These are phyloP conservation scores for Rubia tinctorum DNA, from an alignment of 305 asterid species.

Conservation along the genomic window DNA sequence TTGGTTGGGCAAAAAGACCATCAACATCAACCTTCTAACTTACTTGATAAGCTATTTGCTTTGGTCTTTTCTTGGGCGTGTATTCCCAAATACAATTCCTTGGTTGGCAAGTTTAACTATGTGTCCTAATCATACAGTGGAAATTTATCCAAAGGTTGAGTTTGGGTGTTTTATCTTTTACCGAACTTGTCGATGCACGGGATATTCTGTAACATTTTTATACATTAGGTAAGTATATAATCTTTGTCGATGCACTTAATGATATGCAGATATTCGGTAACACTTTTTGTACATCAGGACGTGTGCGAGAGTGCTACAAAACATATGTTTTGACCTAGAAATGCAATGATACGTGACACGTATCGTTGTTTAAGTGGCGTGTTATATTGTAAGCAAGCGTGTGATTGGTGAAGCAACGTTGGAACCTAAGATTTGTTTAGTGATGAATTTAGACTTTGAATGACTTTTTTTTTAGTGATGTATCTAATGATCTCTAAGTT, in stretches of 20 bases:
- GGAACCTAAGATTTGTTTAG: neutral
- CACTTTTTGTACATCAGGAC: too few species aligned
- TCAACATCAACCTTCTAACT: neutral
- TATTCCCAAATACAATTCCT: neutral
- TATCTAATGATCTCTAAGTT: neutral
- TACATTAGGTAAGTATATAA: neutral
- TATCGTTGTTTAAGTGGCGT: neutral
- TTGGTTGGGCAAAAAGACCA: neutral
- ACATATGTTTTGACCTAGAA: neutral
- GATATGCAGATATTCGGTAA: too few species aligned
- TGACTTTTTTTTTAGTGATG: neutral
- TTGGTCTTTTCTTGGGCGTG: neutral
- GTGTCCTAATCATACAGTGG: neutral
- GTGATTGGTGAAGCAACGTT: neutral
- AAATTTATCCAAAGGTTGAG: neutral
- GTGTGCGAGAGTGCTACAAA: neutral
- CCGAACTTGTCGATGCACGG: neutral
- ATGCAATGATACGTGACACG: neutral
- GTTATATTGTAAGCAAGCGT: neutral
- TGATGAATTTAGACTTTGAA: neutral
- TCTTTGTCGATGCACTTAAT: too few species aligned
- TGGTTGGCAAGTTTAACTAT: neutral
- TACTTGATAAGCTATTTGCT: neutral
- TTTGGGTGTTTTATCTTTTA: neutral
- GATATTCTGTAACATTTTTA: neutral